phyloP scores from a whole-genome alignment of 257 asterid genomes.

The Galeopsis tetrahit region DNA sequence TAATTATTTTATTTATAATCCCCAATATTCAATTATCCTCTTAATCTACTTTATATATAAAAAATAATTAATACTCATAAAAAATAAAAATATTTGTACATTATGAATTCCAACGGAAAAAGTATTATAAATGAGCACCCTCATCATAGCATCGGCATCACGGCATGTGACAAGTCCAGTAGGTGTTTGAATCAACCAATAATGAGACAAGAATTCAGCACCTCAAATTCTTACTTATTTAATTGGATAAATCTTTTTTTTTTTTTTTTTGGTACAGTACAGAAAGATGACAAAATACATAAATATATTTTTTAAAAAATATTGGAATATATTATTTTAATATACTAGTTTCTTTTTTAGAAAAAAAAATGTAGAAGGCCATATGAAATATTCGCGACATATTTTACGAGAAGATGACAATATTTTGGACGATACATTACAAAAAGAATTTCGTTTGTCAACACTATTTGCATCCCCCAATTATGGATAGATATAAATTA shows the following conservation, averaged over 20 bases:
- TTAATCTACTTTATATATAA: no score
- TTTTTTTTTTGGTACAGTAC: no score
- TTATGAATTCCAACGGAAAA: no score
- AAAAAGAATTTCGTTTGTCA: constrained; percentile 28
- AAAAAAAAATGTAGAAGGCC: neutral
- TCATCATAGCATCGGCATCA: neutral
- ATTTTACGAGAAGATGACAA: constrained; percentile 21
- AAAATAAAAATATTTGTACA: no score
- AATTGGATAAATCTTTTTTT: constrained; percentile 38
- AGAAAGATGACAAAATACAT: constrained; percentile 31
- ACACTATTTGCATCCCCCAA: constrained; percentile 26
- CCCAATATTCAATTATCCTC: no score
- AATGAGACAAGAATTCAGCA: constrained; percentile 27
- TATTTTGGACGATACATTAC: constrained; percentile 32
- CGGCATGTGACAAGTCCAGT: constrained; percentile 33
- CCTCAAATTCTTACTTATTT: constrained; percentile 4
- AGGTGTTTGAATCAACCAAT: constrained; percentile 16
- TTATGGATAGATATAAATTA: neutral
- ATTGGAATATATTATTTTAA: neutral
- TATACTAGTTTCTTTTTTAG: neutral
- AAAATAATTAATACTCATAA: no score
- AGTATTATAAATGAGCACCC: neutral
- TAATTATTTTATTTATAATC: no score
- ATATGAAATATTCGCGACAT: constrained; percentile 12
- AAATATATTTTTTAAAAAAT: neutral